Evolutionary conservation across 1,284 basidiomycete genomes (phyloP).

Genomic region (Taiwanofungus camphoratus): DNA sequence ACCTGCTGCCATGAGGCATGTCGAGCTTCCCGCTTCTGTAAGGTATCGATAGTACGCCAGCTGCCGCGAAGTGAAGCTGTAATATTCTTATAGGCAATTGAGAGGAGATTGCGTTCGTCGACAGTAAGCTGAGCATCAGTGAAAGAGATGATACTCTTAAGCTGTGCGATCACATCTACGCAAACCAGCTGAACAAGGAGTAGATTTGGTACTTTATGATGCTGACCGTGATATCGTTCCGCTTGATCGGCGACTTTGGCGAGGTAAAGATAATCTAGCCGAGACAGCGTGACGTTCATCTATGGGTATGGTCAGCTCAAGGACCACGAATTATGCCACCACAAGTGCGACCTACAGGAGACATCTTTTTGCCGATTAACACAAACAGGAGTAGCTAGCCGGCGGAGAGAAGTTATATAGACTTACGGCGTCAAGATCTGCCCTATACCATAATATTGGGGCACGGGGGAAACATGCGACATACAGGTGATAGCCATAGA

Average conservation of each 20-base stretch:
- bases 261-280: slow-evolving; percentile 41
- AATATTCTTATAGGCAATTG: slow-evolving; percentile 66
- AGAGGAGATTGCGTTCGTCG: slow-evolving; percentile 65
- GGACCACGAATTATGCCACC: not conserved
- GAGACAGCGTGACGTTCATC: slow-evolving; percentile 21
- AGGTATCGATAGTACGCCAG: slow-evolving; percentile 53
- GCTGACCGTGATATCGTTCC: slow-evolving; percentile 57
- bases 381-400: not conserved
- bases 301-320: slow-evolving; percentile 7
- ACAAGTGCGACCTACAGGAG: slow-evolving; percentile 4
- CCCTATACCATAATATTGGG: slow-evolving; percentile 4
- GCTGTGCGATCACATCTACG: slow-evolving; percentile 51
- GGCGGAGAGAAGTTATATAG: not conserved
- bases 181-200: no score
- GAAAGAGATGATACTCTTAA: slow-evolving; percentile 48
- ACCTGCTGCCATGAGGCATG: slow-evolving; percentile 33
- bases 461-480: slow-evolving; percentile 10
- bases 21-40: slow-evolving; percentile 46
- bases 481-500: slow-evolving; percentile 3
- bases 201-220: not conserved
- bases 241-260: slow-evolving; percentile 66
- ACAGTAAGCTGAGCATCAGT: slow-evolving; percentile 45
- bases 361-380: not conserved
- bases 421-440: slow-evolving; percentile 1
- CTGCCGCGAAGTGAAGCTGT: slow-evolving; percentile 56